Evolutionary conservation across 495 filamentous ascomycete species (phyloP).

Genomic region (Podospora fimiseda): DNA sequence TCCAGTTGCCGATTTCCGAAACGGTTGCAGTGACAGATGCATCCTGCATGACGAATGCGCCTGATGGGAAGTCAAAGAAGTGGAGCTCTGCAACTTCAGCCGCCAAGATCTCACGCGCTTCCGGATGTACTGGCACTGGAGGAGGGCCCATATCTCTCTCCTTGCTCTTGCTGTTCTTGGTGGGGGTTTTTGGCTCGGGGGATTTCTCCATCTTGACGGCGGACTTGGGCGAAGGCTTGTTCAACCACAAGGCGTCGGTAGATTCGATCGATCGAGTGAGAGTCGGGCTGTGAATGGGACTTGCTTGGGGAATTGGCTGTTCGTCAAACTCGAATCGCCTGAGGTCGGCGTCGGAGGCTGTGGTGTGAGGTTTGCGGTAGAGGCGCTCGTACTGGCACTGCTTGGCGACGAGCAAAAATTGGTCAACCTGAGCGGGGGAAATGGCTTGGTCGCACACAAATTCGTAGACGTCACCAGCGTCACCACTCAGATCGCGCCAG

Average conservation of each 20-base stretch:
- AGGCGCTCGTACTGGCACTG: conserved; percentile 98
- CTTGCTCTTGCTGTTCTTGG: conserved; percentile 24
- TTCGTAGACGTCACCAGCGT: conserved; percentile 88
- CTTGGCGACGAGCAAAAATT: conserved; percentile 76
- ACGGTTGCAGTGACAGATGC: conserved; percentile 67
- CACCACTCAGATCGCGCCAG: conserved; percentile 92
- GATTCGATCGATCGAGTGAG: conserved; percentile 43
- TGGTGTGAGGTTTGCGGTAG: conserved; percentile 68
- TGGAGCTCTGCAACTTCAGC: conserved; percentile 80
- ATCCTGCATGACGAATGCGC: conserved; percentile 80
- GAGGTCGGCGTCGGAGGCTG: conserved; percentile 76
- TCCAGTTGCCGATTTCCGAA: conserved; percentile 81
- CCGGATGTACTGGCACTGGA: conserved; percentile 57
- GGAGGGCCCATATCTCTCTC: conserved; percentile 37
- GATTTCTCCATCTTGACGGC: neutral
- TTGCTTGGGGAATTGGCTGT: conserved; percentile 74
- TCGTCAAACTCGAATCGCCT: conserved; percentile 72
- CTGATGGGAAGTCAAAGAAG: conserved; percentile 81
- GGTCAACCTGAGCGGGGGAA: conserved; percentile 60
- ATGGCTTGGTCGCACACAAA: conserved; percentile 83
- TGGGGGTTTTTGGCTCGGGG: conserved; percentile 8
- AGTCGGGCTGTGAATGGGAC: conserved; percentile 63
- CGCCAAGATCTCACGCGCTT: conserved; percentile 63
- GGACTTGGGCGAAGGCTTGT: conserved; percentile 26
- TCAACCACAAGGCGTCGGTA: conserved; percentile 39